These are phyloP conservation scores for Cystobasidium slooffiae DNA, from an alignment of 1,284 basidiomycete species.

Conservation along the genomic window DNA sequence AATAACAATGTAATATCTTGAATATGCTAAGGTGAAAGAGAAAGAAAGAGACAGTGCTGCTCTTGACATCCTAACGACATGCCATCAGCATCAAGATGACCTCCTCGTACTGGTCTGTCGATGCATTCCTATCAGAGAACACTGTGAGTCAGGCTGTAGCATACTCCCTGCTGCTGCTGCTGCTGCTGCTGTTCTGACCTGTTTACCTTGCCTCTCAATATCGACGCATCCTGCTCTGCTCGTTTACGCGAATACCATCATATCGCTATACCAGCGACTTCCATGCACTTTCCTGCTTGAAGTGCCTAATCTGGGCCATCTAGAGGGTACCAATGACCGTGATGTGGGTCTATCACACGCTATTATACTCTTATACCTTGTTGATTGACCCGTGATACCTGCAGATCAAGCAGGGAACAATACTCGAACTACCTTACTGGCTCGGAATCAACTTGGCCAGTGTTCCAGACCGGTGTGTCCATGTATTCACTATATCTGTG, in stretches of 20 bases:
- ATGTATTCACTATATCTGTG: not conserved
- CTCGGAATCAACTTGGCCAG: slow-evolving; percentile 48
- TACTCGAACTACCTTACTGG: slow-evolving; percentile 55
- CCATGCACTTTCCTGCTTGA: slow-evolving; percentile 52
- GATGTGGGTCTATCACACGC: slow-evolving; percentile 48
- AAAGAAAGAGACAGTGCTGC: no score
- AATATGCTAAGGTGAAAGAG: no score
- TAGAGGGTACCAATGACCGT: slow-evolving; percentile 54
- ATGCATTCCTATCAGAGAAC: slow-evolving; percentile 42
- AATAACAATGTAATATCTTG: no score
- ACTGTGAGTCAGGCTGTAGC: slow-evolving; percentile 7
- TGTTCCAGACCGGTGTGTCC: slow-evolving; percentile 26
- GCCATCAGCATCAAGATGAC: slow-evolving; percentile 18
- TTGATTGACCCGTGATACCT: not conserved
- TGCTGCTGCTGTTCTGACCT: not conserved
- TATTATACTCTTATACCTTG: not conserved
- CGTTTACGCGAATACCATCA: slow-evolving; percentile 3
- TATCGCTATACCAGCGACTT: slow-evolving; percentile 47
- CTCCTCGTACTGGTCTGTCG: slow-evolving; percentile 41
- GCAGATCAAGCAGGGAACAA: slow-evolving; percentile 51
- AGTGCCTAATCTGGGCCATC: slow-evolving; percentile 53
- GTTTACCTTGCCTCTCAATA: not conserved
- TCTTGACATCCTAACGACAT: no score
- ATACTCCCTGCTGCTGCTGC: no score
- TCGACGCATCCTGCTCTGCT: not conserved